phyloP scores from a whole-genome alignment of 2,329 filamentous ascomycete genomes.

The Aspergillus novofumigatus region DNA sequence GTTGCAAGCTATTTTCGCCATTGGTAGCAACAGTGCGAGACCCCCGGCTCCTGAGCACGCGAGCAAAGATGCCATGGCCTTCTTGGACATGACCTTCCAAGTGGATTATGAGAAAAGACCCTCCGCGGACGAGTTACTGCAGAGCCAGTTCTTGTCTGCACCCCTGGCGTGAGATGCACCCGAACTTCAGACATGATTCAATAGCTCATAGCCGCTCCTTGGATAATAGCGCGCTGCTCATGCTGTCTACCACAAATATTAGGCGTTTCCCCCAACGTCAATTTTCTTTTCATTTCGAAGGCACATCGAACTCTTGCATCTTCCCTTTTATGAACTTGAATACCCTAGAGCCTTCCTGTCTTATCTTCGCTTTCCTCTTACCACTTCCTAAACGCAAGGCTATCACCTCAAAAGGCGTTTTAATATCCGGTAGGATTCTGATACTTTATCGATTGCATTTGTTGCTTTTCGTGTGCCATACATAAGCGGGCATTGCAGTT shows the following conservation, averaged over 20 bases:
- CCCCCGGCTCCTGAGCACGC: slow-evolving; percentile 85
- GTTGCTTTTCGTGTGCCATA: slow-evolving; percentile 1
- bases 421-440: neutral
- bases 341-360: neutral
- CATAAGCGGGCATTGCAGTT: neutral
- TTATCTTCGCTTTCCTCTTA: neutral
- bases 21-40: slow-evolving; percentile 79
- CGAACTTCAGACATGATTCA: neutral
- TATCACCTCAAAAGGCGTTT: neutral
- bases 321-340: neutral
- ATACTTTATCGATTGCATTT: neutral
- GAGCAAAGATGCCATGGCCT: slow-evolving; percentile 76
- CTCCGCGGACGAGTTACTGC: slow-evolving; percentile 83
- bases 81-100: slow-evolving; percentile 87
- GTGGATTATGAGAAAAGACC: slow-evolving; percentile 90
- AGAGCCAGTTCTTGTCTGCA: slow-evolving; percentile 70
- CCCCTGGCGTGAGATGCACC: slow-evolving; percentile 55
- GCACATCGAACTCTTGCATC: neutral
- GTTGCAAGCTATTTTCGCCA: slow-evolving; percentile 97
- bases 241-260: neutral
- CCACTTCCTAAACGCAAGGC: neutral
- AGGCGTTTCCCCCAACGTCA: neutral
- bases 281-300: neutral
- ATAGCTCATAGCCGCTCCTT: neutral
- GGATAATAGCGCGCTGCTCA: neutral